These are phyloP conservation scores for Rheum nobile DNA, from an alignment of 148 eudicot species.

Conservation along the genomic window DNA sequence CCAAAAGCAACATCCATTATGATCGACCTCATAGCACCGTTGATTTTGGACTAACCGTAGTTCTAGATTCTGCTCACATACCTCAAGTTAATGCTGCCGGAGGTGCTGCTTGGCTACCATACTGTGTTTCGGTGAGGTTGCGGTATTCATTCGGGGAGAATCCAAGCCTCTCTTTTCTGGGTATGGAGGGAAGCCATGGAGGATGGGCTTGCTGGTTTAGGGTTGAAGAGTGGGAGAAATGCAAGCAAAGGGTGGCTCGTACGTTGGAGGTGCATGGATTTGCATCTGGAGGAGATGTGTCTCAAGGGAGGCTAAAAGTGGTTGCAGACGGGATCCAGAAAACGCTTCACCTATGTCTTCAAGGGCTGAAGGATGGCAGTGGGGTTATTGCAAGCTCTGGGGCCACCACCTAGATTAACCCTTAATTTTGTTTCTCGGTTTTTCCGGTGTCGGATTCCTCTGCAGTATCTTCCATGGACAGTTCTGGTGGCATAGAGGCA, in stretches of 20 bases:
- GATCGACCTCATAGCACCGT: slow-evolving; percentile 68
- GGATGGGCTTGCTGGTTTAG: slow-evolving; percentile 84
- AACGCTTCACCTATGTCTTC: slow-evolving; percentile 58
- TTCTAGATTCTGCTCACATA: slow-evolving; percentile 80
- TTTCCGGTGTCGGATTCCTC: not conserved
- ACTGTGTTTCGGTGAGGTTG: slow-evolving; percentile 83
- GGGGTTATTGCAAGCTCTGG: slow-evolving; percentile 29
- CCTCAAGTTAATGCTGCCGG: slow-evolving; percentile 88
- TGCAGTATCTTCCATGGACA: not conserved
- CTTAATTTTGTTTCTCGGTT: not conserved
- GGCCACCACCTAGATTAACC: slow-evolving; percentile 3
- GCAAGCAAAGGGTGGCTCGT: slow-evolving; percentile 70
- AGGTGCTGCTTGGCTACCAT: slow-evolving; percentile 98
- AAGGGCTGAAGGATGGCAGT: slow-evolving; percentile 55
- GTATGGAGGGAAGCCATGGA: slow-evolving; percentile 99
- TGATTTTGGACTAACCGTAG: slow-evolving; percentile 85
- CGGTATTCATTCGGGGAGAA: slow-evolving; percentile 73
- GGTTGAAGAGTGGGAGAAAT: slow-evolving; percentile 79
- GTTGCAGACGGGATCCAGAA: slow-evolving; percentile 81
- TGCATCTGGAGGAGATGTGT: slow-evolving; percentile 33
- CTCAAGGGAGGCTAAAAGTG: slow-evolving; percentile 80
- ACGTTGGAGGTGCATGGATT: slow-evolving; percentile 53
- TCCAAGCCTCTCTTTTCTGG: slow-evolving; percentile 50
- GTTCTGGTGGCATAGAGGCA: not conserved
- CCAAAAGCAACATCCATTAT: slow-evolving; percentile 88